phyloP scores from a whole-genome alignment of 2,329 filamentous ascomycete genomes.

The Paecilomyces variotii region DNA sequence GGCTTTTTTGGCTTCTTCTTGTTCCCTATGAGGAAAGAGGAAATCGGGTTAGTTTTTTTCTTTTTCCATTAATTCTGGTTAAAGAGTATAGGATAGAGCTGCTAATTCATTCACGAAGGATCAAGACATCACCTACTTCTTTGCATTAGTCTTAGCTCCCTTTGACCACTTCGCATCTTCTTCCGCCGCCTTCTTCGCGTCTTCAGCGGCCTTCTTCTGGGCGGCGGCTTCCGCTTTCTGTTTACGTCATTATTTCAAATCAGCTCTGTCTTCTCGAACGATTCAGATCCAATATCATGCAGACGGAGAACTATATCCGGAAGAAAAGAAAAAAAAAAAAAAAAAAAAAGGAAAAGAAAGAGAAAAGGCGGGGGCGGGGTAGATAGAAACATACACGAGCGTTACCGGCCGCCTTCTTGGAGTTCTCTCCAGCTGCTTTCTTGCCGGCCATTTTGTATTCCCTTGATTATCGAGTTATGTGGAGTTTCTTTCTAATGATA shows the following conservation, averaged over 20 bases:
- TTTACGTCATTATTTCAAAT: conserved; percentile 4
- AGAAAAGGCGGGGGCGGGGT: conserved; percentile 18
- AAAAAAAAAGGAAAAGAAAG: conserved; percentile 3
- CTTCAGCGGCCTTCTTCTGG: conserved; percentile 64
- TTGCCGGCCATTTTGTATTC: conserved; percentile 57
- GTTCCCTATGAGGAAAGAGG: conserved; percentile 53
- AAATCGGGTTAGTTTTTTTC: background rate
- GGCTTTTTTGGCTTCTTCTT: conserved; percentile 73
- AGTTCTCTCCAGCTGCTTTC: conserved; percentile 57
- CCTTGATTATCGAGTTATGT: background rate
- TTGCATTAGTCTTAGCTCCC: conserved; percentile 74
- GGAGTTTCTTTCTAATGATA: background rate
- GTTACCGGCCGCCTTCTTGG: conserved; percentile 83
- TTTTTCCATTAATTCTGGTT: background rate
- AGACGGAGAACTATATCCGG: conserved; percentile 3
- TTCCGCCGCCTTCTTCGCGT: conserved; percentile 55
- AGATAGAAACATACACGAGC: conserved; percentile 43
- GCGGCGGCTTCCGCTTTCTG: conserved; percentile 86
- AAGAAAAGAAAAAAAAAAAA: conserved; percentile 5
- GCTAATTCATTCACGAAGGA: background rate
- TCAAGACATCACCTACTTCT: conserved; percentile 59
- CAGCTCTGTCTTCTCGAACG: conserved; percentile 4
- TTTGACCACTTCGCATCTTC: conserved; percentile 77
- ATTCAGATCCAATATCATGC: background rate
- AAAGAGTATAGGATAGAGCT: background rate